Base-by-base conservation (phyloP, 768 basidiomycete genomes). In the Phaffia tasmanica region DNA sequence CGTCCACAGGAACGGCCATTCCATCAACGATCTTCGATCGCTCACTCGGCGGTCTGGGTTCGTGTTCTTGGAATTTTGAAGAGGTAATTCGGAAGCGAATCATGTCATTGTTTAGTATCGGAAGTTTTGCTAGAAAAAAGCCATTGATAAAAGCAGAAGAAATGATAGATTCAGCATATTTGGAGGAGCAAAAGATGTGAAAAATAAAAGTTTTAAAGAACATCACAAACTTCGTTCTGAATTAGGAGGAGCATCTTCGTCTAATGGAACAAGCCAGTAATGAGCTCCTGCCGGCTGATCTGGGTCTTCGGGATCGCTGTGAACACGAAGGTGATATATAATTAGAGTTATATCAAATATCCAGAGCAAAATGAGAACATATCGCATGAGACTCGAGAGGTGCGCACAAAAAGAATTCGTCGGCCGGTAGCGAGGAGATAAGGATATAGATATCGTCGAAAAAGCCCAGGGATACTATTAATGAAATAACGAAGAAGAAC, bases 391-490 rank as follows among this genome's bases (percentile, higher is more conserved):
- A 18, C n/a, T 47, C 42, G 3, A 30, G 18, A 51, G 18, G 19
- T 1, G 54, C 25, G 8, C n/a, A 70, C 78, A 72, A 56, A 77
- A 78, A 74, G 78, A 42, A 74, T 69, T 19, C 74, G 73, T 30
- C 89, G 86, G 72, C 83, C 1, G 93, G 92, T 6, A 97, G 83
- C 66, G 89, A 85, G 3, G 82, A 78, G 0, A 82, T 77, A 0
- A 91, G 89, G 56, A 97, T 82, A 73, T 89, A 88, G 27, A 97
- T 85, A 72, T 97, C 92, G 76, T 91, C 89, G 72, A 98, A 98
- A 79, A 98, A 97, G 23, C 86, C 87, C 21, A 95, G 76, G 25
- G 86, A 83, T 30, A 94, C 92, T 94, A 11, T 42, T 42, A 5
- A 11, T 5, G 71, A 19, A 54, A 9, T 7, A 59, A 53, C 27